A percentile compares a stretch with the other conserved stretches of the same genome.
These are phyloP conservation scores for Fagus sylvatica DNA, from an alignment of 306 rosid species.

Conservation along the genomic window DNA sequence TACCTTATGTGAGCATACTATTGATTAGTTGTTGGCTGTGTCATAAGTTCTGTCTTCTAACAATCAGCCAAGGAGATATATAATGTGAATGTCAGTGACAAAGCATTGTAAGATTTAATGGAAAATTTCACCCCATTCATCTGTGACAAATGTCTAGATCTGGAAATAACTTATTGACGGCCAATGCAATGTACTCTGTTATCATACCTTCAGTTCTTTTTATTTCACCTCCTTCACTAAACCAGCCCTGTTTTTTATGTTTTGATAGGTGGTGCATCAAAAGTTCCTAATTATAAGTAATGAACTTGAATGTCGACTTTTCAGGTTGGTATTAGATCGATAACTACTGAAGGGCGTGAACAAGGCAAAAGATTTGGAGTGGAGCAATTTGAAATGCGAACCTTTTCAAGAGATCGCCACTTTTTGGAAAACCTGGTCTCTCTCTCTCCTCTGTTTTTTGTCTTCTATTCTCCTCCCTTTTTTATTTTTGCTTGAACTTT, in stretches of 20 bases:
- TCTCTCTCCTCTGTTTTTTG: conserved; percentile 17
- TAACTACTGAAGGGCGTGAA: conserved; percentile 79
- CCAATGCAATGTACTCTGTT: neutral
- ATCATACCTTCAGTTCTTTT: conserved; percentile 20
- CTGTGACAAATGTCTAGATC: neutral
- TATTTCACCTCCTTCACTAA: neutral
- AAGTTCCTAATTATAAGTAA: neutral
- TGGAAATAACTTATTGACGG: neutral
- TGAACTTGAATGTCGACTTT: conserved; percentile 25
- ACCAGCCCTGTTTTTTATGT: conserved; percentile 1
- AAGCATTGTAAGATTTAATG: neutral
- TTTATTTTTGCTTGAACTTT: neutral
- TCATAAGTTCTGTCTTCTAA: neutral
- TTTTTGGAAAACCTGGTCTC: conserved; percentile 79
- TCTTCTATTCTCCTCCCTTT: neutral
- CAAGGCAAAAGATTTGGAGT: conserved; percentile 88
- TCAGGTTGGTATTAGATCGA: conserved; percentile 92
- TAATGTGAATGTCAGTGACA: neutral
- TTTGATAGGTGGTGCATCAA: neutral
- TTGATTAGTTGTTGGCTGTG: neutral
- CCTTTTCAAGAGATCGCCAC: conserved; percentile 72
- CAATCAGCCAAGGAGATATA: neutral
- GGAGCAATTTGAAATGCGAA: conserved; percentile 93
- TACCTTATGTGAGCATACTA: neutral
- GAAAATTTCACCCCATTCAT: neutral